A percentile compares a stretch with the other conserved stretches of the same genome.
These are phyloP conservation scores for Scheffersomyces lignosus DNA, from an alignment of 805 yeast genomes.

Conservation along the genomic window DNA sequence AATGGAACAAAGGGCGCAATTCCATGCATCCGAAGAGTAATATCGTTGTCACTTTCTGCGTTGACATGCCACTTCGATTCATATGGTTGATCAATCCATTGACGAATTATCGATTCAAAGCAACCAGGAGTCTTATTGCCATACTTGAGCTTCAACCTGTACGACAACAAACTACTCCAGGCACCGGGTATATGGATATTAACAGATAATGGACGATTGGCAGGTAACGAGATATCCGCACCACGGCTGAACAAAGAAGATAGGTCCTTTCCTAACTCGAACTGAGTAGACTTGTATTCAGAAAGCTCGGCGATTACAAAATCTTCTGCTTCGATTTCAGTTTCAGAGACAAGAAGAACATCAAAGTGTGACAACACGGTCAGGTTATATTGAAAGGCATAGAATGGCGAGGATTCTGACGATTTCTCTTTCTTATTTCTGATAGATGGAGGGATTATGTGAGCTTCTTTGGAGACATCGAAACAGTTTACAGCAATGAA, in stretches of 20 bases:
- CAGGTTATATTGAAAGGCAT: conserved; percentile 45
- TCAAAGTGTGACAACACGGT: conserved; percentile 45
- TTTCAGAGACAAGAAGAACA: conserved; percentile 45
- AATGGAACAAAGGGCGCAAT: conserved; percentile 71
- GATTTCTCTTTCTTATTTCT: conserved; percentile 49
- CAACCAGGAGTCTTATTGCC: conserved; percentile 3
- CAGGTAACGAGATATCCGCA: conserved; percentile 42
- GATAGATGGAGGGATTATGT: conserved; percentile 53
- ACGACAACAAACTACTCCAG: conserved; percentile 63
- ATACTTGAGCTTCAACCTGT: conserved; percentile 30
- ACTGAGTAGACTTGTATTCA: conserved; percentile 18
- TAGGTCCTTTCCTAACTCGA: conserved; percentile 27
- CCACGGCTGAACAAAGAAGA: conserved; percentile 40
- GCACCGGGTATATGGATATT: conserved; percentile 55
- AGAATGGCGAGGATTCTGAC: conserved; percentile 48
- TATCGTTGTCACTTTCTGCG: conserved; percentile 31
- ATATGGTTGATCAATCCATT: conserved; percentile 59
- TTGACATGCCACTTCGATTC: conserved; percentile 82
- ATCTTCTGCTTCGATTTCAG: conserved; percentile 16
- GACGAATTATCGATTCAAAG: conserved; percentile 68
- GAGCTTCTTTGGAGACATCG: conserved; percentile 39
- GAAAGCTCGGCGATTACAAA: conserved; percentile 41
- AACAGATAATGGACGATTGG: conserved; percentile 43
- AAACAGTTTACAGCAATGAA: conserved; percentile 45
- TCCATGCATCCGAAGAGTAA: conserved; percentile 51